phyloP scores from a whole-genome alignment of 352 stramenopile species.

The Phytophthora citrophthora region DNA sequence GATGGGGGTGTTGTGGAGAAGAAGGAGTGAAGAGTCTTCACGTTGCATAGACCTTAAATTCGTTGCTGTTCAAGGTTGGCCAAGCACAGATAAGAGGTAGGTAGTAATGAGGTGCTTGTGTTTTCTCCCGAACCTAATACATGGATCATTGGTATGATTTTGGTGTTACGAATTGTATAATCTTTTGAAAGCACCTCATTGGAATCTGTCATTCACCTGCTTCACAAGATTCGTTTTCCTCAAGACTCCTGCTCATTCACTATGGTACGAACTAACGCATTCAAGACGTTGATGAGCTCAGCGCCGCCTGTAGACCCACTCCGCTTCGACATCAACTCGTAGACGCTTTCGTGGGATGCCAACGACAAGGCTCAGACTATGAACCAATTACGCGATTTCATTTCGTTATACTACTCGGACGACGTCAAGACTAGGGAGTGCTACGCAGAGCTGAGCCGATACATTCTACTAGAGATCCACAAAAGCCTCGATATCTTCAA shows the following conservation, averaged over 20 bases:
- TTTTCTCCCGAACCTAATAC: slow-evolving; percentile 33
- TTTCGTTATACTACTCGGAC: neutral
- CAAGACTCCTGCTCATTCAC: no score
- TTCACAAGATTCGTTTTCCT: no score
- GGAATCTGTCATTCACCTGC: no score
- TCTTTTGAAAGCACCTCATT: neutral
- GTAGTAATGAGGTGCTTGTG: neutral
- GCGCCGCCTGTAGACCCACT: no score
- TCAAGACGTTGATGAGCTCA: no score
- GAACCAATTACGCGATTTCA: neutral
- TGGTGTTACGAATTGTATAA: no score
- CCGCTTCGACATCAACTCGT: no score
- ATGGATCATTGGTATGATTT: slow-evolving; percentile 32
- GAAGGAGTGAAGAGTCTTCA: slow-evolving; percentile 31
- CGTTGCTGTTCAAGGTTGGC: slow-evolving; percentile 24
- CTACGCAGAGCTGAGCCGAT: neutral
- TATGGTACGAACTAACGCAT: no score
- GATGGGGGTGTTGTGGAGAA: slow-evolving; percentile 27
- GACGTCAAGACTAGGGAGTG: neutral
- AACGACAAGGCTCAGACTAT: neutral
- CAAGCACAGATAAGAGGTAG: slow-evolving; percentile 13
- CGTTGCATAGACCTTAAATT: slow-evolving; percentile 33
- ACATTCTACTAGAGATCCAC: neutral
- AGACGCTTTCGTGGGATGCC: neutral
- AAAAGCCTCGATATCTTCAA: neutral